A percentile compares a stretch with the other conserved stretches of the same genome.
Evolutionary conservation across 1,284 basidiomycete species (phyloP).

Genomic region (Melampsora occidentalis): DNA sequence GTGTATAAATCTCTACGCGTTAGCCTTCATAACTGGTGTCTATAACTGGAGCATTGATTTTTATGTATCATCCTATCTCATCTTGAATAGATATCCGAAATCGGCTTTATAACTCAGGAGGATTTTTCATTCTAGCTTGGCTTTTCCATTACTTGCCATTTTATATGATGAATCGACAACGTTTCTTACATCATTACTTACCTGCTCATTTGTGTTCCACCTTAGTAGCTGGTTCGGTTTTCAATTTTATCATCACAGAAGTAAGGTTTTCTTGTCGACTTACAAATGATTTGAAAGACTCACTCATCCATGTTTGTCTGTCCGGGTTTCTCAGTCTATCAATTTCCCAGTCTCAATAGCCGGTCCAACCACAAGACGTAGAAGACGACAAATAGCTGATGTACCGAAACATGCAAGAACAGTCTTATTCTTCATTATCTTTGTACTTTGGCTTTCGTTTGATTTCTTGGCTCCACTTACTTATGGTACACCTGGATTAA

Average conservation of each 20-base stretch:
- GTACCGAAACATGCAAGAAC: slow-evolving; percentile 56
- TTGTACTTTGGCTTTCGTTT: slow-evolving; percentile 66
- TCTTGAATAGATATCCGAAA: slow-evolving; percentile 28
- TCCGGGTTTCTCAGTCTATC: slow-evolving; percentile 60
- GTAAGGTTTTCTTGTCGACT: slow-evolving; percentile 44
- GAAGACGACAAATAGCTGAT: slow-evolving; percentile 67
- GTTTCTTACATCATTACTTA: slow-evolving; percentile 97
- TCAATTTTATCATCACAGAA: slow-evolving; percentile 88
- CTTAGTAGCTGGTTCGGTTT: slow-evolving; percentile 81
- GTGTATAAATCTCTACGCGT: slow-evolving; percentile 53
- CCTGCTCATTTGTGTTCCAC: slow-evolving; percentile 77
- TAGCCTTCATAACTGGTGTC: neutral
- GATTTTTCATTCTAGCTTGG: slow-evolving; percentile 94
- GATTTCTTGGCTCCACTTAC: slow-evolving; percentile 79
- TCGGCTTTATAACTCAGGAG: slow-evolving; percentile 86
- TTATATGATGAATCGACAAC: slow-evolving; percentile 94
- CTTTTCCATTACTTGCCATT: slow-evolving; percentile 94
- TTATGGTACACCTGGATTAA: slow-evolving; percentile 74
- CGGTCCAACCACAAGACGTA: slow-evolving; percentile 63
- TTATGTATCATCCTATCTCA: neutral
- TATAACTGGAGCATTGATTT: neutral
- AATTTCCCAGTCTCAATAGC: slow-evolving; percentile 81
- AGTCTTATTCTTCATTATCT: slow-evolving; percentile 62
- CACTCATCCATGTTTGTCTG: slow-evolving; percentile 47
- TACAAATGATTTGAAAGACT: neutral